Percentiles rank a stretch among this genome's conserved stretches.
Evolutionary conservation across 352 stramenopile genomes (phyloP).

Genomic region (Globisporangium emineosum): DNA sequence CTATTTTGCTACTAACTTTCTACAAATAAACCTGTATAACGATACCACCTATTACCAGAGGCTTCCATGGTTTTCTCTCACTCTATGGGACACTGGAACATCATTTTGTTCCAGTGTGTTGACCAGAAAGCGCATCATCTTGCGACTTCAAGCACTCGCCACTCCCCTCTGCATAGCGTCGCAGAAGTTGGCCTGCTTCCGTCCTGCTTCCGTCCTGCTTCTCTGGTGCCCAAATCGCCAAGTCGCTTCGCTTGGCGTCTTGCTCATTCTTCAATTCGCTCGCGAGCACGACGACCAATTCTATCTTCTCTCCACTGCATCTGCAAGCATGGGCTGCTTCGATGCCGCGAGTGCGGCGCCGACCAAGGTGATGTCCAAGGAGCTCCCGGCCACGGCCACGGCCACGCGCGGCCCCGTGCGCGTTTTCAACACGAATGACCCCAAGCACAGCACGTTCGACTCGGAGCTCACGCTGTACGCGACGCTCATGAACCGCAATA

Average conservation of each 20-base stretch:
- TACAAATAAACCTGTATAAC: neutral
- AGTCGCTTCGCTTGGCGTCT: too few species aligned
- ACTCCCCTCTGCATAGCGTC: neutral
- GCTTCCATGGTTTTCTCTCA: neutral
- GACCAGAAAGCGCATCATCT: neutral
- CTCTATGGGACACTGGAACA: neutral
- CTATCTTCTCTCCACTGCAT: neutral
- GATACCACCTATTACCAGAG: neutral
- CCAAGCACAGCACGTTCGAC: conserved; percentile 23
- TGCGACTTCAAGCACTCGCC: neutral
- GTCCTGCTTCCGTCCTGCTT: neutral
- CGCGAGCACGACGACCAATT: neutral
- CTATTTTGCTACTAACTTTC: too few species aligned
- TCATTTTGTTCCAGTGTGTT: neutral
- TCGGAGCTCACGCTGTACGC: conserved; percentile 47
- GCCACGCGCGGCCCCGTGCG: conserved; percentile 27
- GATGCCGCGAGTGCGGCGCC: conserved; percentile 1
- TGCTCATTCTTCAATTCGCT: conserved; percentile 1
- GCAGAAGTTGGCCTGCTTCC: neutral
- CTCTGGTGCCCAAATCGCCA: neutral
- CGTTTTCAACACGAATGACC: conserved; percentile 18
- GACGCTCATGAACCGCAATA: conserved; percentile 38
- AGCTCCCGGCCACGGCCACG: conserved; percentile 20
- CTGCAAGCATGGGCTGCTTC: conserved; percentile 9
- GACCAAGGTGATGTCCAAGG: conserved; percentile 11